These are phyloP conservation scores for Trametes punicea DNA, from an alignment of 768 basidiomycete genomes.

Conservation along the genomic window DNA sequence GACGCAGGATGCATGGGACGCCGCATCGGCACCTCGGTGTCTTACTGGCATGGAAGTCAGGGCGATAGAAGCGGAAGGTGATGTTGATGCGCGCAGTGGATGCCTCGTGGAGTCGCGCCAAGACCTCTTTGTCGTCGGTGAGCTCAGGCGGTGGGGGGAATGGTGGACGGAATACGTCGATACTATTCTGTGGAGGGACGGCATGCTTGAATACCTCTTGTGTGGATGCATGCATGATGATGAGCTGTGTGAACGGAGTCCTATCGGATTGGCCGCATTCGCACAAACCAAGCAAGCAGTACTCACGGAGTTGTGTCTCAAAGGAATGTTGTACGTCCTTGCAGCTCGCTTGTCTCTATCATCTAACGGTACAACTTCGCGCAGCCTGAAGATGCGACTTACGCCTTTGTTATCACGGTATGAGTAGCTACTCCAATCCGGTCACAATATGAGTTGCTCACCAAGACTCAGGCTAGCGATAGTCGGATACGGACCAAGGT, in stretches of 20 bases:
- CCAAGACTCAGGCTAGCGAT: slow-evolving; percentile 84
- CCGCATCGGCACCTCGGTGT: slow-evolving; percentile 75
- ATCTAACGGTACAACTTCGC: slow-evolving; percentile 70
- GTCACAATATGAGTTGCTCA: slow-evolving; percentile 29
- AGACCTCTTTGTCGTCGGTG: slow-evolving; percentile 3
- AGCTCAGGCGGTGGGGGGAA: slow-evolving; percentile 22
- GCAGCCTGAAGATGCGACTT: slow-evolving; percentile 63
- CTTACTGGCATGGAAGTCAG: slow-evolving; percentile 65
- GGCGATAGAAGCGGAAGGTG: slow-evolving; percentile 83
- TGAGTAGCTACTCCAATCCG: neutral
- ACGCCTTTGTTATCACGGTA: slow-evolving; percentile 44
- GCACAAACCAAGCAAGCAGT: too few relatives aligned
- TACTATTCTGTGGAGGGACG: slow-evolving; percentile 64
- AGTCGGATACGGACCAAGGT: slow-evolving; percentile 80
- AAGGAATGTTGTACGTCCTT: slow-evolving; percentile 72
- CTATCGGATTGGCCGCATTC: neutral
- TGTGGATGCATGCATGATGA: slow-evolving; percentile 85
- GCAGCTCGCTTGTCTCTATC: slow-evolving; percentile 55
- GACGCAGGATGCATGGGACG: slow-evolving; percentile 63
- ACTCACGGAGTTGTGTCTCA: slow-evolving; percentile 74
- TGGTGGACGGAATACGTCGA: slow-evolving; percentile 70
- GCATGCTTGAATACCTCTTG: slow-evolving; percentile 83
- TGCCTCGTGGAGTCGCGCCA: slow-evolving; percentile 32
- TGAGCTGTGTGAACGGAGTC: slow-evolving; percentile 54
- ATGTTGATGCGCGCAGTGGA: slow-evolving; percentile 79